Evolutionary conservation across 2,329 filamentous ascomycete genomes (phyloP), one percentile per base, ranked within the genome.

Genomic region (Annulohypoxylon truncatum): DNA sequence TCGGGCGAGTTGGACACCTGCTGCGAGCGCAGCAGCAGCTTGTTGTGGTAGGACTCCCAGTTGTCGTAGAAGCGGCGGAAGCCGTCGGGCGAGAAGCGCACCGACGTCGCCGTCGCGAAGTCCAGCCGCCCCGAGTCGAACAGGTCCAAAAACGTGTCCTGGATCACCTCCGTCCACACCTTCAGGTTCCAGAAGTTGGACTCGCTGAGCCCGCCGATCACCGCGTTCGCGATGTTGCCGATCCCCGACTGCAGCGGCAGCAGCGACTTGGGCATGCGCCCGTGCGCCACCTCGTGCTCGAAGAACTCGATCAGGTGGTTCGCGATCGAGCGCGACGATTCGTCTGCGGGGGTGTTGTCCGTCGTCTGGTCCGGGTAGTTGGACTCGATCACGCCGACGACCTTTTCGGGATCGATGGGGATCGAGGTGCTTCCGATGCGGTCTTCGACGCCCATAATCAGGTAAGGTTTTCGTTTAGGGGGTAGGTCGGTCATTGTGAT

Each of bases 131-230:
- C 93, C 64, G 88, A 91, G 83, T 97, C 94, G 80, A 97, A 96
- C 58, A 97, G 90, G 78, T 97, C 94, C 22, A 97, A 87, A 88
- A 97, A 97, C 20, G 92, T 94, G 78, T 97, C 93, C 82, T 97
- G 93, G 61, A 97, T 89, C 50, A 97, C 93, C 80, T 97, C 93
- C 22, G 94, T 97, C 94, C 93, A 97, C 38, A 97, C 94, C 77
- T 92, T 94, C 62, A 97, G 86, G 82, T 96, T 92, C 77, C 88
- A 87, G 85, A 97, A 97, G 78, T 94, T 90, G 71, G 92, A 92
- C 65, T 91, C 87, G 70, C 89, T 87, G 60, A 97, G 87, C 12
- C 93, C 94, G 65, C 93, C 93, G 64, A 97, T 89, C 68, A 97
- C 94, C 35, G 93, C 93, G 79, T 97, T 97, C 79, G 93, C 93